phyloP scores from a whole-genome alignment of 2,329 filamentous ascomycete genomes.

The Colletotrichum magnum region DNA sequence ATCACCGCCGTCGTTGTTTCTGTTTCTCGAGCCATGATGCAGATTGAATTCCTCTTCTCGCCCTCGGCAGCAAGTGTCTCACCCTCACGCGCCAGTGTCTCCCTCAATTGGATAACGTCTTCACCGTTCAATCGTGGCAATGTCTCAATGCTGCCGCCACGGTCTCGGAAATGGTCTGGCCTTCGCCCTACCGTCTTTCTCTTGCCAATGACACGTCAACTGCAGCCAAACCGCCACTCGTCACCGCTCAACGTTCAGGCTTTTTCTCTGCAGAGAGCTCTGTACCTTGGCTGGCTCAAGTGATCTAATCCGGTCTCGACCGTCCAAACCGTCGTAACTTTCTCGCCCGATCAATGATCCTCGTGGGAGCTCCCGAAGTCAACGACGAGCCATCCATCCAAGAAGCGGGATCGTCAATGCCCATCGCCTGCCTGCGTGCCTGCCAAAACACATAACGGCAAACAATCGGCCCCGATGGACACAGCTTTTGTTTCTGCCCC shows the following conservation, averaged over 20 bases:
- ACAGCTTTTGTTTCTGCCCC: conserved; percentile 32
- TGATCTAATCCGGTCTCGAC: conserved; percentile 15
- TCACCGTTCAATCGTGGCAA: conserved; percentile 11
- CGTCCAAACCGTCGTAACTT: not conserved
- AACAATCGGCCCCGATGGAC: conserved; percentile 8
- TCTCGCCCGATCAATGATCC: conserved; percentile 6
- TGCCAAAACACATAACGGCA: conserved; percentile 3
- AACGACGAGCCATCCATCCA: not conserved
- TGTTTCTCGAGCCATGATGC: conserved; percentile 14
- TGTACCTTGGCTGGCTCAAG: not conserved
- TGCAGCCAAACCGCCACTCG: conserved; percentile 9
- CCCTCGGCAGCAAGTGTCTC: conserved; percentile 26
- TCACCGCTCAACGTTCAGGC: conserved; percentile 30
- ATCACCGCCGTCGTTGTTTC: not conserved
- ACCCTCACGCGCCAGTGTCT: conserved; percentile 15
- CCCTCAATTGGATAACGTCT: conserved; percentile 22
- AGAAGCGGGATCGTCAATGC: conserved; percentile 10
- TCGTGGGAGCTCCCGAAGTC: conserved; percentile 21
- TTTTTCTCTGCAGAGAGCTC: not conserved
- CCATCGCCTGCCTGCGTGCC: not conserved
- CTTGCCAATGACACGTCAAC: conserved; percentile 17
- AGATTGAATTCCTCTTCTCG: conserved; percentile 1
- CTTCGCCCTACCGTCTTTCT: conserved; percentile 1
- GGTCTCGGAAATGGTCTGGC: not conserved
- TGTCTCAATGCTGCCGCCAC: not conserved